These are phyloP conservation scores for Oenanthe sinensis DNA, from an alignment of 129 eudicot genomes.

Conservation along the genomic window DNA sequence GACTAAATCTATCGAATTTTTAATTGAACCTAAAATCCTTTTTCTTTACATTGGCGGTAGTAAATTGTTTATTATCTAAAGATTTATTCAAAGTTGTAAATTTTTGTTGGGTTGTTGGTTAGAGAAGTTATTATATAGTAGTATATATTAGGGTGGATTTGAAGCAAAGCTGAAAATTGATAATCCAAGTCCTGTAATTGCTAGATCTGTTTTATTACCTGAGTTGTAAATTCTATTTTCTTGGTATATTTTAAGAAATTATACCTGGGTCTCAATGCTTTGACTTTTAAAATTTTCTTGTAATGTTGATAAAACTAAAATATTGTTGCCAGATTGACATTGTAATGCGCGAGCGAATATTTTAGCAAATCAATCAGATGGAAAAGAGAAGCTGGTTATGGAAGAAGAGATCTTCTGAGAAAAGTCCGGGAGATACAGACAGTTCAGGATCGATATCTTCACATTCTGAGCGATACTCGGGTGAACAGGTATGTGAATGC, in stretches of 20 bases:
- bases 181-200: conserved; percentile 13
- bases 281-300: neutral
- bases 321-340: conserved; percentile 17
- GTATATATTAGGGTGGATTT: conserved; percentile 24
- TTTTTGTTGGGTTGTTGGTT: conserved; percentile 6
- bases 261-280: neutral
- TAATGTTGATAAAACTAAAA: neutral
- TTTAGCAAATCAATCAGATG: conserved; percentile 27
- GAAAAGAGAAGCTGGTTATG: conserved; percentile 88
- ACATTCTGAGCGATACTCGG: conserved; percentile 74
- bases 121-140: neutral
- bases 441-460: conserved; percentile 84
- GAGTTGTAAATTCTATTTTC: neutral
- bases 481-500: conserved; percentile 54
- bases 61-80: neutral
- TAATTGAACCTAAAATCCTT: neutral
- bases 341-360: conserved; percentile 8
- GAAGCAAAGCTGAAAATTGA: conserved; percentile 35
- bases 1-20: neutral
- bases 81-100: neutral
- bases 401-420: conserved; percentile 71
- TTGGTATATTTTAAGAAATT: neutral
- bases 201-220: neutral
- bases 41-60: neutral
- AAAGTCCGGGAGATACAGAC: conserved; percentile 76